Evolutionary conservation across 78 protist species (phyloP).

Genomic region (Salpingoeca rosetta): DNA sequence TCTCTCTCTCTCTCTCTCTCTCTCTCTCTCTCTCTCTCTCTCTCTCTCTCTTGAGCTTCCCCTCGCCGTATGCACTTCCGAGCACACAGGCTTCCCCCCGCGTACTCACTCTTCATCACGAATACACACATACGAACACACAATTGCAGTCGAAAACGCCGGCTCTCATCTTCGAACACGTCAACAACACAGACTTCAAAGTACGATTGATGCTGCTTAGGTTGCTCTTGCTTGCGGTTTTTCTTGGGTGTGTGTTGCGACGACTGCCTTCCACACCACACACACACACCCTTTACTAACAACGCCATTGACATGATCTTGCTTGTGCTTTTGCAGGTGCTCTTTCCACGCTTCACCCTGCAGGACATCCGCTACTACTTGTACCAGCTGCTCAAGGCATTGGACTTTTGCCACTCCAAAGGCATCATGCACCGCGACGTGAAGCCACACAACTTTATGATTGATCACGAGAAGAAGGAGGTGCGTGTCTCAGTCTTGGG

Average conservation of each 20-base stretch:
- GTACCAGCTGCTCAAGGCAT: conserved; percentile 87
- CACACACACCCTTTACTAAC: neutral
- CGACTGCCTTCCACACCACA: neutral
- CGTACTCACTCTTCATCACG: neutral
- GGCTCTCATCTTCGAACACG: conserved; percentile 84
- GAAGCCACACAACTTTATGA: conserved; percentile 93
- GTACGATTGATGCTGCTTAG: neutral
- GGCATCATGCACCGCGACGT: conserved; percentile 96
- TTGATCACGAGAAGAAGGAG: conserved; percentile 83
- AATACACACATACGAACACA: neutral
- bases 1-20: neutral
- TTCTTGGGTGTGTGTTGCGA: neutral
- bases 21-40: neutral
- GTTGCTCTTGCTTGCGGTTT: neutral
- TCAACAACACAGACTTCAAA: conserved; percentile 78
- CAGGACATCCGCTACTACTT: conserved; percentile 91
- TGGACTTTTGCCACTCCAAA: conserved; percentile 87
- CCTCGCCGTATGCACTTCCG: neutral
- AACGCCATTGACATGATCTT: neutral
- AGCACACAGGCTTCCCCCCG: neutral
- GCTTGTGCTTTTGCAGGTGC: conserved; percentile 58
- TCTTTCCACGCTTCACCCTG: conserved; percentile 90
- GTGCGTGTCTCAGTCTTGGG: too few species aligned
- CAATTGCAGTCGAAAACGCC: conserved; percentile 74
- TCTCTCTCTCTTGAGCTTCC: neutral